Percentiles rank a stretch among this genome's conserved stretches.
phyloP scores from a whole-genome alignment of 2,329 filamentous ascomycete species.

The Verticillium tricorpus region DNA sequence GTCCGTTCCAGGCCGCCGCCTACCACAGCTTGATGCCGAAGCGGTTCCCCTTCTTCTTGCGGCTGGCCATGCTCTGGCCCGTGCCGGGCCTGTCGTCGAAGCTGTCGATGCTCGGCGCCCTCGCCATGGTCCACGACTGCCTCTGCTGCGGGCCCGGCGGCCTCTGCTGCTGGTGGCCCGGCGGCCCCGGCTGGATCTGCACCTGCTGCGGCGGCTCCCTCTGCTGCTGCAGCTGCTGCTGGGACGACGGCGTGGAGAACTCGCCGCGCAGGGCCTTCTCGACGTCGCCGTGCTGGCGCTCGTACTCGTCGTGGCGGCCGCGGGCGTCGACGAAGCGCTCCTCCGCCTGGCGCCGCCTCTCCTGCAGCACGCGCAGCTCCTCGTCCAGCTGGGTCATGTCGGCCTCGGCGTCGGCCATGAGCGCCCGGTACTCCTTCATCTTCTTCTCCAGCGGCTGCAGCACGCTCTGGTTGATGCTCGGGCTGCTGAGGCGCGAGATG shows the following conservation, averaged over 20 bases:
- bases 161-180: neutral
- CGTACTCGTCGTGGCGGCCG: conserved; percentile 39
- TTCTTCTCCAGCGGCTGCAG: conserved; percentile 40
- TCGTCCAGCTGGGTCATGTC: conserved; percentile 38
- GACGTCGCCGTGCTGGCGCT: conserved; percentile 35
- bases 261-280: conserved; percentile 36
- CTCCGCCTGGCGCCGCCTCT: conserved; percentile 34
- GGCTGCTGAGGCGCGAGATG: conserved; percentile 39
- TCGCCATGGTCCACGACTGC: conserved; percentile 2
- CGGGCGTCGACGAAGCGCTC: conserved; percentile 37
- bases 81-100: neutral
- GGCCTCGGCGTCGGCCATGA: conserved; percentile 36
- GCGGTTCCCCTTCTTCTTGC: neutral
- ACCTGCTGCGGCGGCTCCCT: conserved; percentile 8
- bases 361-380: conserved; percentile 35
- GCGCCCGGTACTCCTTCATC: conserved; percentile 35
- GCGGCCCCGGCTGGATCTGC: conserved; percentile 6
- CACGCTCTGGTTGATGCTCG: conserved; percentile 36
- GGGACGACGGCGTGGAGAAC: conserved; percentile 8
- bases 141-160: neutral
- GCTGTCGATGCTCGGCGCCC: conserved; percentile 3
- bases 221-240: conserved; percentile 2
- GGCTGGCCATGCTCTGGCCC: neutral
- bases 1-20: neutral
- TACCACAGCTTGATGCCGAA: conserved; percentile 1